phyloP scores from a whole-genome alignment of 306 rosid species.

The Malus fusca region DNA sequence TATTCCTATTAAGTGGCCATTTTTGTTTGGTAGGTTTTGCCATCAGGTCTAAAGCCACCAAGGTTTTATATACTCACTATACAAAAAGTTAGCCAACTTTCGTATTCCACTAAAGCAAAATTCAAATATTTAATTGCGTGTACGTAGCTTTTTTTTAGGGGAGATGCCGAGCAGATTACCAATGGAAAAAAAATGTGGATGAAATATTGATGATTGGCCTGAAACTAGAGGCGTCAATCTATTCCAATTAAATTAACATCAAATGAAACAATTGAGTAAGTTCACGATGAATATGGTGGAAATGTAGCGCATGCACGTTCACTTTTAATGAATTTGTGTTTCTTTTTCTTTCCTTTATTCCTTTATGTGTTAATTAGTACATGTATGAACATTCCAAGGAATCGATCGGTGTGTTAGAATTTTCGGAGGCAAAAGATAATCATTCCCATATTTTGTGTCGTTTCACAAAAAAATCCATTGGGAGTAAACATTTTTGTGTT shows the following conservation, averaged over 20 bases:
- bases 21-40: slow-evolving; percentile 3
- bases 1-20: background rate
- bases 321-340: too few species aligned
- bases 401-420: background rate
- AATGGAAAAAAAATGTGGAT: background rate
- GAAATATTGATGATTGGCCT: background rate
- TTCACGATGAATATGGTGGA: background rate
- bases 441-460: background rate
- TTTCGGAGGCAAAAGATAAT: background rate
- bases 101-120: slow-evolving; percentile 7
- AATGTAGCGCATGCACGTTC: background rate
- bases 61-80: background rate
- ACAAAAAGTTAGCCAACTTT: slow-evolving; percentile 1
- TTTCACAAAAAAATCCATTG: background rate
- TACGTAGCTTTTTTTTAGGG: background rate
- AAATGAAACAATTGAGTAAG: background rate
- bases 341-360: background rate
- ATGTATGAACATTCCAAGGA: background rate
- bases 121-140: background rate
- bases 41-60: slow-evolving; percentile 3
- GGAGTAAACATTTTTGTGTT: background rate
- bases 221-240: background rate
- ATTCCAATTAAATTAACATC: background rate
- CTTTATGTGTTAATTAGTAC: background rate
- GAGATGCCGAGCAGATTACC: background rate